Evolutionary conservation across 2,329 filamentous ascomycete species (phyloP), one percentile per base, ranked within the genome.

Genomic region (Fusarium robinianum): DNA sequence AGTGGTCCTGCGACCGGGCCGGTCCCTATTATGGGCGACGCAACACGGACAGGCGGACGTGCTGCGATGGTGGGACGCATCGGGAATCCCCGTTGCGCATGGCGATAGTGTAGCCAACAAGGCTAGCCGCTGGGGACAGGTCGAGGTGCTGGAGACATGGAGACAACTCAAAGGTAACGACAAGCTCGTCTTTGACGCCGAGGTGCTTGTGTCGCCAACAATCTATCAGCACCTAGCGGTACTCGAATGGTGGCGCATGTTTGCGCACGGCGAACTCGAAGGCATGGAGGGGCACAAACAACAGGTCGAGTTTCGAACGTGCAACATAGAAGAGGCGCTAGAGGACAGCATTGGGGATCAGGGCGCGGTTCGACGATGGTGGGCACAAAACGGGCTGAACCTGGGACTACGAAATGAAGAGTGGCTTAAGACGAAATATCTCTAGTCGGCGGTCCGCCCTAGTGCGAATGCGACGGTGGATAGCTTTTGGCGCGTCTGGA

Each of bases 301-400:
- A 57, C 79, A 81, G 38, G 90, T 96, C 17, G 90, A 95, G 67
- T 96, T 96, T 69, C 91, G 92, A 67, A 95, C 90, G 1, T 96
- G 90, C 67, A 90, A 95, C 67, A 94, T 97, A 49, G 91, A 96
- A 66, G 92, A 96, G 69, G 91, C 91, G 1, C 76, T 96, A 25
- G 91, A 96, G 65, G 91, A 96, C 64, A 88, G 89, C 15, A 80
- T 92, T 35, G 80, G 80, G 7, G 84, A 86, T 41, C 86, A 90
- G 51, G 81, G 84, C 53, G 78, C 79, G 24, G 88, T 95, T 12
- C 75, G 88, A 43, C 76, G 79, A 51, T 97, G 92, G 92, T 97
- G 92, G 92, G 86, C 88, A 16, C 73, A 77, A 53, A 92, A 94
- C 57, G 90, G 89, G 0, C 71, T 95, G 50, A 92, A 94, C 62